phyloP scores from a whole-genome alignment of 805 yeast genomes.

The Peterozyma toletana region DNA sequence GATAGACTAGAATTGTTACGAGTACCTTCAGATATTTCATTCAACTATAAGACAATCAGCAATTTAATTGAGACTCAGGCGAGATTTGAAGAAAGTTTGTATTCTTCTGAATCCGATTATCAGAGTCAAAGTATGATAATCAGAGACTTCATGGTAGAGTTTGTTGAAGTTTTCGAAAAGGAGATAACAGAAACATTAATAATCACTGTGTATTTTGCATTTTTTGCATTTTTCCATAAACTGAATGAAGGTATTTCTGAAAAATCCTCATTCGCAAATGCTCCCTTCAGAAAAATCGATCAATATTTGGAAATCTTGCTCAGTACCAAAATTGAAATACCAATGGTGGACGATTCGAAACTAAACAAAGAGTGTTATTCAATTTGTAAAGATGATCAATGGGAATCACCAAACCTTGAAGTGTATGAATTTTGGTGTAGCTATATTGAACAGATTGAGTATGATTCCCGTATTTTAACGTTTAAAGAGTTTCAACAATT shows the following conservation, averaged over 20 bases:
- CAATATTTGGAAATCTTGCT: conserved; percentile 25
- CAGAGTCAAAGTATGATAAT: conserved; percentile 5
- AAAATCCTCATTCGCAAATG: conserved; percentile 3
- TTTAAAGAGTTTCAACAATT: conserved; percentile 3
- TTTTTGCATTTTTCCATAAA: conserved; percentile 10
- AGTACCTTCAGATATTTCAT: conserved; percentile 23
- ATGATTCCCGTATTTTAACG: not conserved
- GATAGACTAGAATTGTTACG: conserved; percentile 27
- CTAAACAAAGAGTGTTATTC: conserved; percentile 16
- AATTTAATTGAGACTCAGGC: conserved; percentile 11
- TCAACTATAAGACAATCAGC: conserved; percentile 24
- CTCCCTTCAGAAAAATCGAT: conserved; percentile 18
- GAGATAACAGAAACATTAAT: conserved; percentile 11
- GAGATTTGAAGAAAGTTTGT: conserved; percentile 14
- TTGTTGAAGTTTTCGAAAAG: not conserved
- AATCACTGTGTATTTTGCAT: conserved; percentile 17
- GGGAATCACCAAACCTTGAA: conserved; percentile 7
- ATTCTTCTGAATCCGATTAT: not conserved
- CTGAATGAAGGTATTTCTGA: not conserved
- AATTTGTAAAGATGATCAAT: conserved; percentile 12
- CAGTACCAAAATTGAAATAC: conserved; percentile 22
- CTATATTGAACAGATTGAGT: no score
- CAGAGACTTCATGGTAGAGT: conserved; percentile 10
- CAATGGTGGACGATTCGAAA: conserved; percentile 16
- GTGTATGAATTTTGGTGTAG: conserved; percentile 7